Conservation (phyloP, 371 early-diverging fungal species). For the Syncephalastrum racemosum region DNA sequence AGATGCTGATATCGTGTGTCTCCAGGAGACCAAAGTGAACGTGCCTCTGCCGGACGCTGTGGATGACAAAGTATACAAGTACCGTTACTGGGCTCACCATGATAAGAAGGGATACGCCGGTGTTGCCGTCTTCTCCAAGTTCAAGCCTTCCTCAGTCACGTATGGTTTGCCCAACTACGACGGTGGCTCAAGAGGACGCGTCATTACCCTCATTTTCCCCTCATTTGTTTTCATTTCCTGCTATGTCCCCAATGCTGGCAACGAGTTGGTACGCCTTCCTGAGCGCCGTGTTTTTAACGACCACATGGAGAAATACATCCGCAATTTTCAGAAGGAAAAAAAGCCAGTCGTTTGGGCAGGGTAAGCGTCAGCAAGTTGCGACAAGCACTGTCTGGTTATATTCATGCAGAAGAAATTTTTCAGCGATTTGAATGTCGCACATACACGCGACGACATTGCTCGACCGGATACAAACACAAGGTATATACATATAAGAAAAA, state of each 20-base stretch:
- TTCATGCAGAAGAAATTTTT: neutral
- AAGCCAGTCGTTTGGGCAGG: conserved; percentile 86
- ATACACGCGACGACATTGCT: conserved; percentile 78
- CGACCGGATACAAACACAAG: conserved; percentile 75
- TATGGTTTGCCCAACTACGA: conserved; percentile 65
- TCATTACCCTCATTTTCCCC: conserved; percentile 71
- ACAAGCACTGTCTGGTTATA: neutral
- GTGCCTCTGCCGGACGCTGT: conserved; percentile 48
- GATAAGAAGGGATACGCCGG: conserved; percentile 89
- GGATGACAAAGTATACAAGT: conserved; percentile 63
- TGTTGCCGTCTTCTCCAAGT: conserved; percentile 77
- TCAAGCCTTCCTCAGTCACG: conserved; percentile 64
- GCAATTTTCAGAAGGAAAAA: conserved; percentile 61
- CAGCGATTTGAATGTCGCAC: conserved; percentile 89
- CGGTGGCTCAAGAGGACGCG: conserved; percentile 66
- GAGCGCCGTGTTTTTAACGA: conserved; percentile 68
- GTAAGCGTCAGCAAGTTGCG: conserved; percentile 25
- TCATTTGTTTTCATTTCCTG: conserved; percentile 68
- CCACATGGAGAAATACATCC: conserved; percentile 68
- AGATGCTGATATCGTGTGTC: conserved; percentile 79
- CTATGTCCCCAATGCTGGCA: conserved; percentile 86
- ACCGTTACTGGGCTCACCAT: conserved; percentile 67
- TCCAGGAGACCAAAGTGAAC: conserved; percentile 88
- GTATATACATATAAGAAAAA: conserved; percentile 17
- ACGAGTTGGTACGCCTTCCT: conserved; percentile 66